Evolutionary conservation across 257 asterid species (phyloP).

Genomic region (Schizonepeta tenuifolia): DNA sequence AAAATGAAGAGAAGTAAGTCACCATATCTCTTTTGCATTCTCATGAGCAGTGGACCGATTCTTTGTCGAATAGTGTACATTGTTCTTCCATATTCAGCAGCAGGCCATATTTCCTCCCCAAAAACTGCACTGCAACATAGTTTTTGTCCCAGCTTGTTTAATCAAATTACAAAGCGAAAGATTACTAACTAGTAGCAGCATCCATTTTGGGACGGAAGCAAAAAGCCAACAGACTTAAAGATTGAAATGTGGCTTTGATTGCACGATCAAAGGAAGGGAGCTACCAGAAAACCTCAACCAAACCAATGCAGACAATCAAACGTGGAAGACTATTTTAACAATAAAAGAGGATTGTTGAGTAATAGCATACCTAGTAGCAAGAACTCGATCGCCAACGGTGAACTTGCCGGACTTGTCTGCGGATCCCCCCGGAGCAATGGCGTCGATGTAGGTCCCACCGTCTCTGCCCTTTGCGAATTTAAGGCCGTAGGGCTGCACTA

Average conservation of each 20-base stretch:
- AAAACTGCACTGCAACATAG: conserved; percentile 88
- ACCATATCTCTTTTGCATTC: conserved; percentile 92
- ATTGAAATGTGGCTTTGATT: too few species aligned
- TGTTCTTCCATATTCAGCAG: conserved; percentile 98
- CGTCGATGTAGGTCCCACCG: conserved; percentile 95
- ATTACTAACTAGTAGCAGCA: background rate
- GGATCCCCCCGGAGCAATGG: conserved; percentile 81
- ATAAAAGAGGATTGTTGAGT: background rate
- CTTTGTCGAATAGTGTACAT: conserved; percentile 93
- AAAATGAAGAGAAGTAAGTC: conserved; percentile 14
- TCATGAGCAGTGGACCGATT: conserved; percentile 86
- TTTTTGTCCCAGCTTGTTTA: conserved; percentile 28
- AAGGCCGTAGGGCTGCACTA: conserved; percentile 77
- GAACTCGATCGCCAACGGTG: conserved; percentile 85
- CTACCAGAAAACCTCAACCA: background rate
- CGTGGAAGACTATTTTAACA: background rate
- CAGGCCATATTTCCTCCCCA: conserved; percentile 98
- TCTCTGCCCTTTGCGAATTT: conserved; percentile 86
- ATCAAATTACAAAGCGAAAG: conserved; percentile 31
- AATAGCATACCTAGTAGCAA: conserved; percentile 76
- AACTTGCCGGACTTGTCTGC: conserved; percentile 81
- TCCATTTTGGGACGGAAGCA: background rate
- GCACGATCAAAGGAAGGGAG: background rate
- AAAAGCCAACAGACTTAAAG: too few species aligned
- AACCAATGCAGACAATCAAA: background rate